phyloP scores from a whole-genome alignment of 371 early-diverging fungal genomes.

The Actinomucor elegans region DNA sequence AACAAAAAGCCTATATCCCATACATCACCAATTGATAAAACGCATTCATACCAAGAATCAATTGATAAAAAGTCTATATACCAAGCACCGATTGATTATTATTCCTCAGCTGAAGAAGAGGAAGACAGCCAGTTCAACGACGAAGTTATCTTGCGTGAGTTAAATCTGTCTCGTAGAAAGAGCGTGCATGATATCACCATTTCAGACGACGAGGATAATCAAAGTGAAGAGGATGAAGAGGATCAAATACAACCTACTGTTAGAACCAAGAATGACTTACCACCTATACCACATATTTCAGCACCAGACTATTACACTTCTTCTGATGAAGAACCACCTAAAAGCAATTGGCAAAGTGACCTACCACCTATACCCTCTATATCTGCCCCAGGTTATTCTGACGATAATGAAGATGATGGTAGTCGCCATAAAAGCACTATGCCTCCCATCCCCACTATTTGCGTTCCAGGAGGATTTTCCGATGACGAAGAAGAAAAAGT shows the following conservation, averaged over 20 bases:
- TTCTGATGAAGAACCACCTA: neutral
- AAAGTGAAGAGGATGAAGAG: neutral
- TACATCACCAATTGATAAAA: no score
- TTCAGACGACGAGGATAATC: constrained; percentile 6
- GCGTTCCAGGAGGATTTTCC: constrained; percentile 7
- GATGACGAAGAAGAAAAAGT: constrained; percentile 10
- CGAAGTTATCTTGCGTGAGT: neutral
- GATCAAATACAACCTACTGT: neutral
- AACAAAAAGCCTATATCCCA: constrained; percentile 2
- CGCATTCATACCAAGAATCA: neutral
- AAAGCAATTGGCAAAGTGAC: neutral
- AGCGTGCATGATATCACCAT: constrained; percentile 9
- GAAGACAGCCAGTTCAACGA: neutral
- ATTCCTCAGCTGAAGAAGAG: constrained; percentile 4
- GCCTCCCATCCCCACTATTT: constrained; percentile 13
- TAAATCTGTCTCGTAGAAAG: constrained; percentile 1
- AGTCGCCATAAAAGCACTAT: neutral
- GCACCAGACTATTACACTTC: constrained; percentile 11
- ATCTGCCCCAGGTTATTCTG: constrained; percentile 15
- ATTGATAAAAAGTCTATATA: neutral
- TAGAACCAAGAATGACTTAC: neutral
- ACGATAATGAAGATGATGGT: constrained; percentile 1
- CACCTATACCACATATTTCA: constrained; percentile 12
- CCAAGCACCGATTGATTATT: neutral
- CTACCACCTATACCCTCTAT: constrained; percentile 20